Conservation (phyloP, 768 basidiomycete species). For the Coprinopsis strossmayeri region DNA sequence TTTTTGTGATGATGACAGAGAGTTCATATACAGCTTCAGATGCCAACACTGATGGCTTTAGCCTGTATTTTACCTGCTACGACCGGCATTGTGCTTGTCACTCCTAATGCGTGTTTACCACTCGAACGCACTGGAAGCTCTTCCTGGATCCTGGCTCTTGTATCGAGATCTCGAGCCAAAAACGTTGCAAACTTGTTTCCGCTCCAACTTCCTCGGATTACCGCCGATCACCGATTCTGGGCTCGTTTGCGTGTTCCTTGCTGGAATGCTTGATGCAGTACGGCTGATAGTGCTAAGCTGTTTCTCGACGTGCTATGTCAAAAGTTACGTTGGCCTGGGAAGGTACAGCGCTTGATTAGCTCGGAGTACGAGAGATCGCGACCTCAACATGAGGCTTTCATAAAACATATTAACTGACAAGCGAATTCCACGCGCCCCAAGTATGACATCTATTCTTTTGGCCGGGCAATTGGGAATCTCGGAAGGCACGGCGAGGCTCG, state of each 20-base stretch:
- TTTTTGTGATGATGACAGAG: neutral
- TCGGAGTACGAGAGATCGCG: neutral
- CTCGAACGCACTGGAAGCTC: neutral
- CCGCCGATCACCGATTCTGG: constrained; percentile 8
- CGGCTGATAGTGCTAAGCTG: neutral
- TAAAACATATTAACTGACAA: constrained; percentile 24
- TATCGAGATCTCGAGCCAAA: constrained; percentile 7
- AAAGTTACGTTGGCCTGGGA: constrained; percentile 5
- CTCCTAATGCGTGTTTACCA: constrained; percentile 3
- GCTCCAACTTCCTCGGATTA: constrained; percentile 8
- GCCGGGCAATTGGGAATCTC: constrained; percentile 18
- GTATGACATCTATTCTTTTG: constrained; percentile 23
- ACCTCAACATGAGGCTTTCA: constrained; percentile 33
- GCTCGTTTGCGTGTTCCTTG: neutral
- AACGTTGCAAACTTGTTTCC: constrained; percentile 4
- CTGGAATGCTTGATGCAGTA: neutral
- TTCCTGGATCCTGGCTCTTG: constrained; percentile 8
- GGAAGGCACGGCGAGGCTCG: constrained; percentile 20
- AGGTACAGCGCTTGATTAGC: constrained; percentile 1
- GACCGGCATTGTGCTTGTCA: neutral
- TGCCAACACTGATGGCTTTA: neutral
- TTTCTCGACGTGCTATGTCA: neutral
- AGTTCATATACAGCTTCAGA: constrained; percentile 1
- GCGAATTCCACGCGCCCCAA: constrained; percentile 28
- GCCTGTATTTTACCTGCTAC: constrained; percentile 1